These are phyloP conservation scores for Pleochaeta shiraiana DNA, from an alignment of 2,329 filamentous ascomycete species.

Conservation along the genomic window DNA sequence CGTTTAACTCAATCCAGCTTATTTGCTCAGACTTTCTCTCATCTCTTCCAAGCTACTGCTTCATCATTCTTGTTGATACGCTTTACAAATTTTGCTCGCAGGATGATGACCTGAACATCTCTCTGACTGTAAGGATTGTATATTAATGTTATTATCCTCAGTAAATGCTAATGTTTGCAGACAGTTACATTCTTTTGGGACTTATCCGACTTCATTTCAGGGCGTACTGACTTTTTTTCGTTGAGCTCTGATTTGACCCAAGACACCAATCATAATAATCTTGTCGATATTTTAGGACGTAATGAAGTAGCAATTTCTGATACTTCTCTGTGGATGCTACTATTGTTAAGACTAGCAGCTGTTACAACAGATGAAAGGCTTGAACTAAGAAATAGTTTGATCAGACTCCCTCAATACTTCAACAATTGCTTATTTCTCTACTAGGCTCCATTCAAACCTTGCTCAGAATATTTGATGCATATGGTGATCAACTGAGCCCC, in stretches of 20 bases:
- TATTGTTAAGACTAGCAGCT: slow-evolving; percentile 47
- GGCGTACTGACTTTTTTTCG: slow-evolving; percentile 33
- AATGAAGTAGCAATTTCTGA: slow-evolving; percentile 37
- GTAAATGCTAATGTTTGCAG: slow-evolving; percentile 21
- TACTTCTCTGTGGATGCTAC: slow-evolving; percentile 56
- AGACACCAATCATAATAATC: slow-evolving; percentile 31
- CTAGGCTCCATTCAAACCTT: slow-evolving; percentile 66
- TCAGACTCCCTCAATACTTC: background rate
- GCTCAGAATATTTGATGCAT: slow-evolving; percentile 77
- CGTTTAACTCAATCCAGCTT: slow-evolving; percentile 76
- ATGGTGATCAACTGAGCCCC: slow-evolving; percentile 56
- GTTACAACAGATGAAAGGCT: slow-evolving; percentile 50
- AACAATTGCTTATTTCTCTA: background rate
- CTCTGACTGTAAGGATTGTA: slow-evolving; percentile 45
- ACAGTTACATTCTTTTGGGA: slow-evolving; percentile 95
- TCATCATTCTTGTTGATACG: slow-evolving; percentile 61
- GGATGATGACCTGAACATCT: slow-evolving; percentile 83
- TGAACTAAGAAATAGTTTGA: slow-evolving; percentile 53
- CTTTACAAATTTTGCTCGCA: slow-evolving; percentile 80
- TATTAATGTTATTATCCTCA: background rate
- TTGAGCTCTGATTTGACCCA: slow-evolving; percentile 34
- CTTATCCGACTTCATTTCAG: slow-evolving; percentile 65
- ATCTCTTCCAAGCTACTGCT: slow-evolving; percentile 47
- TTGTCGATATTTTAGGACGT: slow-evolving; percentile 35
- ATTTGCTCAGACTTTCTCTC: slow-evolving; percentile 88